phyloP scores from a whole-genome alignment of 2,329 filamentous ascomycete species.

The Talaromyces amestolkiae region DNA sequence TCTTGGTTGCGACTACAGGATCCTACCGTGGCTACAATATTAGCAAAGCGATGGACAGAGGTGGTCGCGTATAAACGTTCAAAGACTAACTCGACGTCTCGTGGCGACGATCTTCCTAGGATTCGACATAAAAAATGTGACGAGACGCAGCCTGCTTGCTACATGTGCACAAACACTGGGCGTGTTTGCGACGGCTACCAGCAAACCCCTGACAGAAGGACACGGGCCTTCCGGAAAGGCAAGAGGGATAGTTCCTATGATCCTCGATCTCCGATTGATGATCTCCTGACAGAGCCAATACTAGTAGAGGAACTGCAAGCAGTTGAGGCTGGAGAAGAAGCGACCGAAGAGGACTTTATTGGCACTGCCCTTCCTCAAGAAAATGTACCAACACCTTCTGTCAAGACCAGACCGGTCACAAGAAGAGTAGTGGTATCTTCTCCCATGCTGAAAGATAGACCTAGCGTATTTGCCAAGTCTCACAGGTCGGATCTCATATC shows the following conservation, averaged over 20 bases:
- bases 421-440: not conserved
- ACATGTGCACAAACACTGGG: constrained; percentile 27
- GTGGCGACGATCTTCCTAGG: constrained; percentile 3
- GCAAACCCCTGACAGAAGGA: constrained; percentile 18
- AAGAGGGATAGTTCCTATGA: not conserved
- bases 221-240: constrained; percentile 16
- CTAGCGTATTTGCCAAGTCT: not conserved
- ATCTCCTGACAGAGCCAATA: not conserved
- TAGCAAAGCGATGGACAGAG: not conserved
- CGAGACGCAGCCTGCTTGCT: constrained; percentile 20
- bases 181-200: constrained; percentile 26
- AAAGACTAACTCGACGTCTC: not conserved
- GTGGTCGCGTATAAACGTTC: not conserved
- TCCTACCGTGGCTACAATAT: not conserved
- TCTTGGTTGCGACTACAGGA: not conserved
- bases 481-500: not conserved
- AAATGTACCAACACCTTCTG: not conserved
- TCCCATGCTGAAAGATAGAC: not conserved
- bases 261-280: not conserved
- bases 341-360: not conserved
- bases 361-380: not conserved
- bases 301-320: not conserved
- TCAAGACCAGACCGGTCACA: not conserved
- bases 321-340: not conserved
- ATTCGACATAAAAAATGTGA: constrained; percentile 26